These are phyloP conservation scores for Astrocystis sublimbata DNA, from an alignment of 495 filamentous ascomycete species.

Conservation along the genomic window DNA sequence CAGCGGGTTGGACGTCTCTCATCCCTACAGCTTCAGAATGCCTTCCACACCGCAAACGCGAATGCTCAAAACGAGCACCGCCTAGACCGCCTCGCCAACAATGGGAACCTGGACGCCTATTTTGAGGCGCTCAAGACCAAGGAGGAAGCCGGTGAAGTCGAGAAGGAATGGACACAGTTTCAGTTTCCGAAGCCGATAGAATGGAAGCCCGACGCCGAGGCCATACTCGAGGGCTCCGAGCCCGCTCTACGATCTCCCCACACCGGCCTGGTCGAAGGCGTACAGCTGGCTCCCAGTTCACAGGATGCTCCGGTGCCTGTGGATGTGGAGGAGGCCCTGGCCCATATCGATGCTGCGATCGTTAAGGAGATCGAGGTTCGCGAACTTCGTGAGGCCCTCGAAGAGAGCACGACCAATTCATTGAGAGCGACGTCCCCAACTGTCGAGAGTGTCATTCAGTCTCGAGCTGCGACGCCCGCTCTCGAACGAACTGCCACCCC, in stretches of 20 bases:
- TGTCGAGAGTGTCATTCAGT: constrained; percentile 40
- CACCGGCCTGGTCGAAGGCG: constrained; percentile 15
- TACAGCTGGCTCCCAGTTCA: background rate
- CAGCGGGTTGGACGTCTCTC: constrained; percentile 58
- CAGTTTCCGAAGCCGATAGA: constrained; percentile 84
- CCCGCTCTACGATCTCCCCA: constrained; percentile 43
- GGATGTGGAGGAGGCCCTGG: constrained; percentile 41
- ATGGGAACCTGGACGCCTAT: constrained; percentile 74
- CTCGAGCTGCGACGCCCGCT: constrained; percentile 39
- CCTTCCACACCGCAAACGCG: constrained; percentile 59
- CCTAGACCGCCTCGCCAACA: constrained; percentile 40
- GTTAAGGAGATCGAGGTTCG: constrained; percentile 51
- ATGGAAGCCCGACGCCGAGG: constrained; percentile 67
- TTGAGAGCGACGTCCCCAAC: constrained; percentile 39
- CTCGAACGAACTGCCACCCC: constrained; percentile 43
- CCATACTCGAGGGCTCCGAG: constrained; percentile 53
- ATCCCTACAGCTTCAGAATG: constrained; percentile 69
- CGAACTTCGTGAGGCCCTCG: constrained; percentile 45
- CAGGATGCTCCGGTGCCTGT: constrained; percentile 24
- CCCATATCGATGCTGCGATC: constrained; percentile 52
- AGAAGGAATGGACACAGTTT: constrained; percentile 86
- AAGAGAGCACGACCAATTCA: constrained; percentile 43
- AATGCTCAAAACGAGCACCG: constrained; percentile 41
- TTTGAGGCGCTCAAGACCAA: constrained; percentile 84
- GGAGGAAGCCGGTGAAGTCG: constrained; percentile 63